These are phyloP conservation scores for Penicillium sp. DNA, from an alignment of 2,329 filamentous ascomycete species.

Conservation along the genomic window DNA sequence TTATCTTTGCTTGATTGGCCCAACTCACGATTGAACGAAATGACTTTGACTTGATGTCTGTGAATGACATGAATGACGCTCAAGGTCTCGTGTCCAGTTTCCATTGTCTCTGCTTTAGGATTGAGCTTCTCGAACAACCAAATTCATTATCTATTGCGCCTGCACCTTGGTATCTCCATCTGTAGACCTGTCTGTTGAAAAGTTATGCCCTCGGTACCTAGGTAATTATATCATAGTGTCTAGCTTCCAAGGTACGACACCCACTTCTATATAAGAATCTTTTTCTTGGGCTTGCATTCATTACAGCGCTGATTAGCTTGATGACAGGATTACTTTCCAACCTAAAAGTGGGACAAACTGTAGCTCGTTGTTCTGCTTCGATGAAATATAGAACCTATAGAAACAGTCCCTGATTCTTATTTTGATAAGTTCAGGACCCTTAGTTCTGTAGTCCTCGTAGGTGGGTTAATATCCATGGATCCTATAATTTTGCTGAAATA, in stretches of 20 bases:
- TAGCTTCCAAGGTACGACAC: neutral
- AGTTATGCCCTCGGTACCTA: too few relatives aligned
- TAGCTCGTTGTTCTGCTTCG: neutral
- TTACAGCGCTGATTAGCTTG: neutral
- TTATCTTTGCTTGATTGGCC: neutral
- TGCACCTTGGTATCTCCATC: neutral
- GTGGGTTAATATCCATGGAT: neutral
- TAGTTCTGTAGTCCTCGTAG: neutral
- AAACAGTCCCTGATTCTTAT: neutral
- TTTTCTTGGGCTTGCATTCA: neutral
- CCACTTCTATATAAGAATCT: neutral
- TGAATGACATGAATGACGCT: neutral
- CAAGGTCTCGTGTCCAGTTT: neutral
- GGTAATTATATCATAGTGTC: neutral
- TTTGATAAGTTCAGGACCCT: neutral
- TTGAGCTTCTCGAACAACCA: neutral
- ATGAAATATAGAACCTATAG: neutral
- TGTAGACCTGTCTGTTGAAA: neutral
- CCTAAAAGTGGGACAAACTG: neutral
- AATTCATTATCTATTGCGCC: neutral
- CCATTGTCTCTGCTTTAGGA: neutral
- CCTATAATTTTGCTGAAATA: neutral
- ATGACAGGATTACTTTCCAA: neutral
- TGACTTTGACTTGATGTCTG: neutral
- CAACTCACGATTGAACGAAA: too few relatives aligned